Conservation (phyloP, 192 early-diverging fungal genomes). For the Mortierella alpina region DNA sequence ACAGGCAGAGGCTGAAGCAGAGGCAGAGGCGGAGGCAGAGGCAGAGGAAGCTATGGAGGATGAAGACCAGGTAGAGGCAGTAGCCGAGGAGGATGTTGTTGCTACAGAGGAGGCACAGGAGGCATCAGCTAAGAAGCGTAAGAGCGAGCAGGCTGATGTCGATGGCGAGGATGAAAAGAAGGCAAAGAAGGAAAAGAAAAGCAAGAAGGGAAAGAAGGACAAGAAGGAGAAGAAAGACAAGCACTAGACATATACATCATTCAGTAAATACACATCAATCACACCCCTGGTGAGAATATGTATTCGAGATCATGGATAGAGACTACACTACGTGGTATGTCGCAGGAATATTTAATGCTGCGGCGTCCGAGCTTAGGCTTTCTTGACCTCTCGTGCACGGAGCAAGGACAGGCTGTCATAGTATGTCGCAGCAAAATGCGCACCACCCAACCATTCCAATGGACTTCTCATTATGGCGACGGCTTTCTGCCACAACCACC, state of each 20-base stretch:
- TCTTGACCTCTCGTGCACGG: no score
- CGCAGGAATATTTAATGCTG: no score
- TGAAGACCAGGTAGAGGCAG: slow-evolving; percentile 2
- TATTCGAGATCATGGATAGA: no score
- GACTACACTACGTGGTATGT: no score
- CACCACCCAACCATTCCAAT: no score
- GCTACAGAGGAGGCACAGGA: slow-evolving; percentile 1
- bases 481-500: no score
- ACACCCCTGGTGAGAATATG: no score
- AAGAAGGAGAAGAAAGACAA: slow-evolving; percentile 49
- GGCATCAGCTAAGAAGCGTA: slow-evolving; percentile 44
- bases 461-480: no score
- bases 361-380: no score
- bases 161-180: slow-evolving; percentile 33
- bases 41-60: slow-evolving; percentile 1
- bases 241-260: slow-evolving; percentile 4
- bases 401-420: no score
- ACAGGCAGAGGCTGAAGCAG: slow-evolving; percentile 16
- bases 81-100: neutral
- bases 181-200: slow-evolving; percentile 45
- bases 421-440: no score
- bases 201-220: slow-evolving; percentile 51
- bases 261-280: no score
- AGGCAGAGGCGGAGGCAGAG: slow-evolving; percentile 21
- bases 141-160: slow-evolving; percentile 33